These are phyloP conservation scores for Plasmopara viticola DNA, from an alignment of 352 stramenopile genomes.

Conservation along the genomic window DNA sequence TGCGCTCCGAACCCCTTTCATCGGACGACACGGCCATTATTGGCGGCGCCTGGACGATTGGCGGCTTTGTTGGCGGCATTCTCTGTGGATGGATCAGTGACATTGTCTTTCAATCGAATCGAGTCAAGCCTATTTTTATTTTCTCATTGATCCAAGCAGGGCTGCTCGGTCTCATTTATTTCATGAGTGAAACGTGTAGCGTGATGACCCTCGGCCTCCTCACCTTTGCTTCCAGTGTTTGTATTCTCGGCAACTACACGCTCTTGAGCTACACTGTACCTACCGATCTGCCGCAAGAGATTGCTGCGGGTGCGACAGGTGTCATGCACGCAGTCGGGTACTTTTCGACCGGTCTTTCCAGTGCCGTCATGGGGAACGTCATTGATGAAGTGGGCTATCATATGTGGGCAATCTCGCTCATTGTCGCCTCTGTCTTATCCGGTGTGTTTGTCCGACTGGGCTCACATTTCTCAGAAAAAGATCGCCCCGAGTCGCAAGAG, in stretches of 20 bases:
- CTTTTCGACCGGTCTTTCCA: constrained; percentile 61
- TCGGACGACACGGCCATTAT: constrained; percentile 52
- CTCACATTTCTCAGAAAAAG: constrained; percentile 40
- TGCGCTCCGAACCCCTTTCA: constrained; percentile 37
- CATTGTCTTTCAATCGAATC: constrained; percentile 56
- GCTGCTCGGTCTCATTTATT: constrained; percentile 51
- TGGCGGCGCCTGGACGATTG: constrained; percentile 67
- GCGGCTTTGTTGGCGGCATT: constrained; percentile 61
- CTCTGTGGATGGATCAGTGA: constrained; percentile 72
- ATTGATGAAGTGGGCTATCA: constrained; percentile 48
- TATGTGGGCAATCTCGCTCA: constrained; percentile 54
- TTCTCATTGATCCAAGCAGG: constrained; percentile 57
- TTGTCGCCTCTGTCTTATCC: constrained; percentile 46
- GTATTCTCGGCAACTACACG: constrained; percentile 70
- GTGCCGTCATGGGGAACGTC: constrained; percentile 55
- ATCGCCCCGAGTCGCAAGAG: constrained; percentile 26
- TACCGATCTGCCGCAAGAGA: constrained; percentile 63
- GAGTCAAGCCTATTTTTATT: constrained; percentile 64
- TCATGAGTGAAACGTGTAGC: constrained; percentile 46
- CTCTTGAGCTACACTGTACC: constrained; percentile 69
- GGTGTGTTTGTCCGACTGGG: constrained; percentile 56
- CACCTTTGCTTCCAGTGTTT: constrained; percentile 62
- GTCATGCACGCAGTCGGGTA: constrained; percentile 66
- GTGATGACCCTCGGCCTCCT: constrained; percentile 42
- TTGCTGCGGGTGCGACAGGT: constrained; percentile 51